Base-by-base conservation (phyloP, 73 alveolate species). In the Durusdinium trenchii region DNA sequence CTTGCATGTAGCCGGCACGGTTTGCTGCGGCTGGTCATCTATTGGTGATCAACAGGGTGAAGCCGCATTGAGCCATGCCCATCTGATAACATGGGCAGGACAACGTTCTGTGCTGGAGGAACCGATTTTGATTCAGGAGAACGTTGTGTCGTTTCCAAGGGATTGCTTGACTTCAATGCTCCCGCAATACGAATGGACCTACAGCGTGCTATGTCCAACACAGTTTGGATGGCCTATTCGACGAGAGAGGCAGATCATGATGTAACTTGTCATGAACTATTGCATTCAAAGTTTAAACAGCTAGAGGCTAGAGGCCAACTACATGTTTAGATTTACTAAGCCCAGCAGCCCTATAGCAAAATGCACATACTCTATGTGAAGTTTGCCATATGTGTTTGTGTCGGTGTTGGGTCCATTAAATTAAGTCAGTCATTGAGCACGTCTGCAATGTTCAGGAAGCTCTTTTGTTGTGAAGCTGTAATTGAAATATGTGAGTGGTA, bases 181-280 rank as follows among this genome's bases (percentile, higher is more conserved):
- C 1, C 95, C 95, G 16, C 36, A 46, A 43, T 57, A 57, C 61
- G 95, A 86, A 43, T 86, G 95, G 95, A 86, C 40, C 1, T 0
- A 6, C 0, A 81, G 57, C 3, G 32, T 86, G 1, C 35, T 86
- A 45, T 28, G 9, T 7, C 95, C 95, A 2, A 0, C 42, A 0
- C 2, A 1, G 35, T 40, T 57, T 14, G 95, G 95, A 0, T 57
- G 81, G 81, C 95, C 95, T 7, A 57, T 86, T 6, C 79, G 95
- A 3, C 0, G 95, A 40, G 95, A 86, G 9, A 42, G 95, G 3
- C 79, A 57, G n/a, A 54, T 43, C 81, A 67, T 43, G 46, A 62
- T 84, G 94, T n/a, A 0, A 10, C 40, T 52, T 36, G 92, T 36
- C 42, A 2, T 75, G 57, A n/a, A n/a, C n/a, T n/a, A n/a, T n/a